A percentile compares a stretch with the other conserved stretches of the same genome.
Conservation (phyloP, 1,139 yeast species). For the Taphrina betulina region DNA sequence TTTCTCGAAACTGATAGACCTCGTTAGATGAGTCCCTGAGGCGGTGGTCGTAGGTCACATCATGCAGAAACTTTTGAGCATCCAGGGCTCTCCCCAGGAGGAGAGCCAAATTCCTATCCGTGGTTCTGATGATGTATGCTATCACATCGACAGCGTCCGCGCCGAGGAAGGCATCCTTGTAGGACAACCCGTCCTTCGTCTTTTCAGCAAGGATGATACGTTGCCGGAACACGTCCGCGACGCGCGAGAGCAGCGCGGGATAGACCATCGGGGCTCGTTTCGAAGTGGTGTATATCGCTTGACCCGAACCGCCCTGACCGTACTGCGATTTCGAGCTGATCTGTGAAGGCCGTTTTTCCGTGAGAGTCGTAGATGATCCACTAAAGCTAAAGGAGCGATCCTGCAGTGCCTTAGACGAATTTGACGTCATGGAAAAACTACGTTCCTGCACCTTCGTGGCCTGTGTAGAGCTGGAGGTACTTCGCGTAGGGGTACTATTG, state of each 20-base stretch:
- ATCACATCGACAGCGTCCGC: conserved; percentile 88
- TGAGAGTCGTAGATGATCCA: conserved; percentile 10
- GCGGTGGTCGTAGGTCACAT: conserved; percentile 91
- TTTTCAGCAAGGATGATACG: conserved; percentile 70
- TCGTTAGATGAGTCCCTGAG: conserved; percentile 83
- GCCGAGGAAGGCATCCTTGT: conserved; percentile 93
- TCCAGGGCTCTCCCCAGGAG: conserved; percentile 88
- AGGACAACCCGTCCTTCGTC: conserved; percentile 89
- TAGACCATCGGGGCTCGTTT: conserved; percentile 59
- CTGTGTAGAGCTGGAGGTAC: conserved; percentile 18
- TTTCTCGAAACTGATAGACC: conserved; percentile 76
- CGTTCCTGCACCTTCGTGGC: conserved; percentile 17
- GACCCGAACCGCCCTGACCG: conserved; percentile 22
- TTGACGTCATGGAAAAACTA: conserved; percentile 28
- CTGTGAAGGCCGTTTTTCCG: conserved; percentile 25
- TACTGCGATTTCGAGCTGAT: conserved; percentile 17
- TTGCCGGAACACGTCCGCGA: conserved; percentile 75
- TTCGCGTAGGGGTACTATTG: conserved; percentile 5
- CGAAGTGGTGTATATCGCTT: conserved; percentile 29
- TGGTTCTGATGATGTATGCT: conserved; percentile 79
- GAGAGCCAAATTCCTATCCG: conserved; percentile 85
- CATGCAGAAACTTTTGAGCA: conserved; percentile 92
- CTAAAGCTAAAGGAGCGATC: conserved; percentile 25
- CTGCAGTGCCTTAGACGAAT: conserved; percentile 10
- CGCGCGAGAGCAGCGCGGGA: conserved; percentile 84